Base-by-base conservation (phyloP, 1,284 basidiomycete species). In the Entoloma clypeatum region DNA sequence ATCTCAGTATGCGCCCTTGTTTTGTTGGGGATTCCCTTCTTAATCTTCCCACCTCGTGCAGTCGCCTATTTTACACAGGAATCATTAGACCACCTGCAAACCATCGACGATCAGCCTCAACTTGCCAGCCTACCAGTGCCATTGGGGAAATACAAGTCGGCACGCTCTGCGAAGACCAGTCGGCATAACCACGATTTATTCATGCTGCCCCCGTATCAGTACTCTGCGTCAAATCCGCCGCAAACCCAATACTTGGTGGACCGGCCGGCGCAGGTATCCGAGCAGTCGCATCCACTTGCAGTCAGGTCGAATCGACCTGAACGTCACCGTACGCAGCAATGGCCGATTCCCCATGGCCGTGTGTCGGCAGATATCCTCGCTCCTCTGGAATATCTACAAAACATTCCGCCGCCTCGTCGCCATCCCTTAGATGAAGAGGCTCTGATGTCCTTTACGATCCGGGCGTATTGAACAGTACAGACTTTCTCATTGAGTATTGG, bases 51-150 rank as follows among this genome's bases (percentile, higher is more conserved):
- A 43, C 27, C 18, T 9, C 28, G 27, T 42, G 7, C 36, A 86
- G 83, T 84, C 49, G 82, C 84, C 21, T 86, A 86, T 61, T 85
- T 79, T 51, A 83, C 80, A 2, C 69, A 77, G 37, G 74, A 79
- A 25, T 74, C 79, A 0, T 57, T 77, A 25, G 68, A 78, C 36
- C 64, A 65, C 37, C 69, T 87, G 23, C 62, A 57, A 32, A 79
- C 75, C 1, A 69, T 87, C 41, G 73, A 81, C 40, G 74, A 83
- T 42, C 61, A 77, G 29, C 74, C 75, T 3, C 57, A 68, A 29
- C 69, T 87, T 25, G 68, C 71, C 7, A 53, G 53, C 23, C 58
- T 87, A 16, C 55, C 61, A 7, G 78, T 82, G 14, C 84, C 85
- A 0, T 59, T 62, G 4, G 77, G 77, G 18, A 70, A 65, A 43